These are phyloP conservation scores for Porodaedalea pini DNA, from an alignment of 1,284 basidiomycete species.

Conservation along the genomic window DNA sequence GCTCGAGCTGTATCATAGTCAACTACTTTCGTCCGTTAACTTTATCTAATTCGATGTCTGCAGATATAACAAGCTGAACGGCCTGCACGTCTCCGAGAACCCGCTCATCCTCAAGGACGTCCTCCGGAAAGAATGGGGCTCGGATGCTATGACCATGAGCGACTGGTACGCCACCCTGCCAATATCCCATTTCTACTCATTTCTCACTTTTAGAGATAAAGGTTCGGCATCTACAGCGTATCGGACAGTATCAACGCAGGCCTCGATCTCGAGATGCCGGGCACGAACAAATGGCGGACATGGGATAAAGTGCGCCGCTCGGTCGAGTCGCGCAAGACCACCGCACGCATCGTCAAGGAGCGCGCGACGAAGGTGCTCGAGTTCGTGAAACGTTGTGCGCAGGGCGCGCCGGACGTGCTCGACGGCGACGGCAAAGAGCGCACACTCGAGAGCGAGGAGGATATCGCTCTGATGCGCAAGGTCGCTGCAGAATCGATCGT, in stretches of 20 bases:
- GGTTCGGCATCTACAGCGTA: slow-evolving; percentile 69
- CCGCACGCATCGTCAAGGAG: slow-evolving; percentile 59
- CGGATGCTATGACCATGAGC: slow-evolving; percentile 69
- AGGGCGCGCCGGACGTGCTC: slow-evolving; percentile 59
- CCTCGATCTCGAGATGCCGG: slow-evolving; percentile 79
- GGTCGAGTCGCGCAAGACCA: slow-evolving; percentile 61
- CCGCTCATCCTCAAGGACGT: slow-evolving; percentile 57
- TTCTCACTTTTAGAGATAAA: slow-evolving; percentile 24
- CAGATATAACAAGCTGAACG: slow-evolving; percentile 45
- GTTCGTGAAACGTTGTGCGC: slow-evolving; percentile 60
- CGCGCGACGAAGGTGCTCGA: slow-evolving; percentile 65
- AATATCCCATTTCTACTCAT: not conserved
- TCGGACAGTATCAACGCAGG: slow-evolving; percentile 67
- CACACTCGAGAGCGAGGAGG: slow-evolving; percentile 55
- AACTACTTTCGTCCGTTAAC: slow-evolving; percentile 19
- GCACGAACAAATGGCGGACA: slow-evolving; percentile 65
- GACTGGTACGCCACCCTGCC: slow-evolving; percentile 55
- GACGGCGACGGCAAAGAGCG: slow-evolving; percentile 65
- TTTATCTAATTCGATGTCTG: no score
- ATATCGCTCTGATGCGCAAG: slow-evolving; percentile 57
- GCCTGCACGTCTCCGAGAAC: slow-evolving; percentile 70
- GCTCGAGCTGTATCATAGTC: not conserved
- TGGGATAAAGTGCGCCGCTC: slow-evolving; percentile 62
- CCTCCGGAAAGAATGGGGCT: slow-evolving; percentile 75
- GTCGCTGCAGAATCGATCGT: slow-evolving; percentile 68